Conservation (phyloP, 2,329 filamentous ascomycete species). For the Zymoseptoria passerinii region DNA sequence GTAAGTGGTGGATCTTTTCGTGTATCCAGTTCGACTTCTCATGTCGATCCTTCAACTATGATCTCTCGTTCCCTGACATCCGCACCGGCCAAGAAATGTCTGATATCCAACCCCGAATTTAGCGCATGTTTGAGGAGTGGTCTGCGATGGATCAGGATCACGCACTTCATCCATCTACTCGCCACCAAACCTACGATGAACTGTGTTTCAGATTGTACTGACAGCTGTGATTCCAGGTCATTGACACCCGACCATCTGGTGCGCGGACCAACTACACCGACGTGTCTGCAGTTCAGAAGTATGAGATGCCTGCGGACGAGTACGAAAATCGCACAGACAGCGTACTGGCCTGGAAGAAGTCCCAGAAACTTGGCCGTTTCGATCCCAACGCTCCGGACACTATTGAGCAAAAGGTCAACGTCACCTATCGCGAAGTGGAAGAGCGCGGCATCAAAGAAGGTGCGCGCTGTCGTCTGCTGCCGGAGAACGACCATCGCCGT, state of each 20-base stretch:
- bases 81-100: background rate
- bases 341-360: slow-evolving; percentile 90
- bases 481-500: slow-evolving; percentile 58
- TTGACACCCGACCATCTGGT: slow-evolving; percentile 67
- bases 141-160: background rate
- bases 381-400: slow-evolving; percentile 72
- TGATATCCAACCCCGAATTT: background rate
- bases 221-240: slow-evolving; percentile 50
- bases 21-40: background rate
- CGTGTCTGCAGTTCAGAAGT: slow-evolving; percentile 75
- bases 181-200: background rate
- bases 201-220: background rate
- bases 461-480: slow-evolving; percentile 39
- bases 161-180: background rate
- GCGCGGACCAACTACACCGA: slow-evolving; percentile 75
- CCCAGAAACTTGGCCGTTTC: slow-evolving; percentile 92
- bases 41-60: background rate
- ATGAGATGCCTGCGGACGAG: slow-evolving; percentile 73
- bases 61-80: background rate
- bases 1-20: slow-evolving; percentile 47
- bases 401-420: slow-evolving; percentile 62
- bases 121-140: too few species aligned
- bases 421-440: slow-evolving; percentile 60
- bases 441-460: slow-evolving; percentile 46
- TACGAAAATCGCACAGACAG: slow-evolving; percentile 83